These are phyloP conservation scores for Aethionema arabicum DNA, from an alignment of 345 rosid species.

Conservation along the genomic window DNA sequence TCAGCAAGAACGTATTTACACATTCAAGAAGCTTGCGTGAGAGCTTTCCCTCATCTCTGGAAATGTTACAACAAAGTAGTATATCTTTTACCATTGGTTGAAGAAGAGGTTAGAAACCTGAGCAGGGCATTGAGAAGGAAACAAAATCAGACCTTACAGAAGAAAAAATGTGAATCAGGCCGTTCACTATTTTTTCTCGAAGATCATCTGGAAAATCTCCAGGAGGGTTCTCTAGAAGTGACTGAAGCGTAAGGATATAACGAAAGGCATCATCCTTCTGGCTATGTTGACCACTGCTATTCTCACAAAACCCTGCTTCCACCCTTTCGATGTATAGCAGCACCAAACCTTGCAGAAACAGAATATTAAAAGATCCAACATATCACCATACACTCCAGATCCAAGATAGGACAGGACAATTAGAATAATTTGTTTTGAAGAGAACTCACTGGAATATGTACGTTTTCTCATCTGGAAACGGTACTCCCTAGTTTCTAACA, in stretches of 20 bases:
- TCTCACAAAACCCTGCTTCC: conserved; percentile 49
- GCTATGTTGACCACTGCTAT: conserved; percentile 47
- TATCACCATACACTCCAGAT: conserved; percentile 11
- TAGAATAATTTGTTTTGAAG: conserved; percentile 12
- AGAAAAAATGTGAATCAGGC: conserved; percentile 69
- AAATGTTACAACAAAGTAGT: conserved; percentile 33
- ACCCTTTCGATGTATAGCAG: conserved; percentile 73
- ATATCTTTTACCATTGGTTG: conserved; percentile 14
- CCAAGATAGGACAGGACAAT: conserved; percentile 20
- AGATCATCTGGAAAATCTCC: conserved; percentile 76
- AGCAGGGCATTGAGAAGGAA: conserved; percentile 20
- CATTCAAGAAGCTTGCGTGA: conserved; percentile 92
- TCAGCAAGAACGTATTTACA: conserved; percentile 64
- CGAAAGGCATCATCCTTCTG: conserved; percentile 81
- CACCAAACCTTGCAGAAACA: conserved; percentile 56
- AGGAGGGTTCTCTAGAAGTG: conserved; percentile 81
- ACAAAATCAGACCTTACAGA: conserved; percentile 51
- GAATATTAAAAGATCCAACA: conserved; percentile 16
- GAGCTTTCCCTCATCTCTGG: conserved; percentile 90
- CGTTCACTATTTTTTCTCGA: conserved; percentile 59
- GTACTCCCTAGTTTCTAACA: conserved; percentile 63
- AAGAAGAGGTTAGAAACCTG: conserved; percentile 26
- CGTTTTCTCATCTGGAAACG: conserved; percentile 75
- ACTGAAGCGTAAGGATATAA: conserved; percentile 62
- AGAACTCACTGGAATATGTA: conserved; percentile 63